A percentile compares a stretch with the other conserved stretches of the same genome.
Conservation (phyloP, 345 rosid species). For the Adansonia digitata region DNA sequence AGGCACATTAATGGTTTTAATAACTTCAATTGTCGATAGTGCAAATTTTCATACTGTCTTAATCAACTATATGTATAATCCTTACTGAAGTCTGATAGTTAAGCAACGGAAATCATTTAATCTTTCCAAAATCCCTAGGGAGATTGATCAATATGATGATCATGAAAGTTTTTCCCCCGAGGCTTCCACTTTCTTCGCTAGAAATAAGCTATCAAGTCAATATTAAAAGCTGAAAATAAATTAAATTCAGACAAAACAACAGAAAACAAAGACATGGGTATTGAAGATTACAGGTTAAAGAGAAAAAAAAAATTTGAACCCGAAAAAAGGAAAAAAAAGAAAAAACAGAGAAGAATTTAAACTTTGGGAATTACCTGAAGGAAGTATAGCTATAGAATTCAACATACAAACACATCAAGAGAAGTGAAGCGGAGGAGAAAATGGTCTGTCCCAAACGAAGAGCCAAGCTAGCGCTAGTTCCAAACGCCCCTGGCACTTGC, state of each 20-base stretch:
- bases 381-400: conserved; percentile 55
- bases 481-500: conserved; percentile 41
- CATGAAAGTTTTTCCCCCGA: background rate
- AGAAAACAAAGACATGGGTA: background rate
- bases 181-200: background rate
- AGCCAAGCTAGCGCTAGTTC: conserved; percentile 52
- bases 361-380: conserved; percentile 39
- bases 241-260: background rate
- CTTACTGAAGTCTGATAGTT: background rate
- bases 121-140: background rate
- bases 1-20: background rate
- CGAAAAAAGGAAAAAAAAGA: too few relatives aligned
- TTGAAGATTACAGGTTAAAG: background rate
- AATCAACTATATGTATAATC: background rate
- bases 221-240: too few relatives aligned
- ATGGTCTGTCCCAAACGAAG: conserved; percentile 51
- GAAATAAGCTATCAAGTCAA: background rate
- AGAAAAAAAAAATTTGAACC: background rate
- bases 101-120: background rate
- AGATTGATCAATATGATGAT: background rate
- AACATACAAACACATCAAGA: conserved; percentile 46
- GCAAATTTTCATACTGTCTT: background rate
- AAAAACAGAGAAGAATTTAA: background rate
- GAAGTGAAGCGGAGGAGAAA: conserved; percentile 52
- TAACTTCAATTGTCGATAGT: background rate